Evolutionary conservation across 768 basidiomycete species (phyloP), one percentile per base, ranked within the genome.

Genomic region (Lyophyllum decastes): DNA sequence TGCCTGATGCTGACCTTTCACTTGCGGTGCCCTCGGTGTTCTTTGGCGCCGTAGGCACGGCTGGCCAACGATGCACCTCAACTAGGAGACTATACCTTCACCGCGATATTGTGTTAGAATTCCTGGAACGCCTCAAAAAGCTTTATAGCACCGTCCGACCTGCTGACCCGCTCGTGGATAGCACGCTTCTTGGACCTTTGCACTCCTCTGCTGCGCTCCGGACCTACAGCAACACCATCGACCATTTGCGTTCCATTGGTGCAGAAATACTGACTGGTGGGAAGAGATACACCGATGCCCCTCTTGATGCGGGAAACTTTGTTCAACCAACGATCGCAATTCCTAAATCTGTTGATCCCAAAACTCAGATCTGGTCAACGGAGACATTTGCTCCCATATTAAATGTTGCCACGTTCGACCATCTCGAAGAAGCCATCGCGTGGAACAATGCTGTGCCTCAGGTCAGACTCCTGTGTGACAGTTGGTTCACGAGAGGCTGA

Each of bases 371-470:
- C 49, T 94, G 92, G 92, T 82, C 78, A 57, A 87, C 82, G 49
- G 92, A 94, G 72, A 89, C 86, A 0, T 95, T 95, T 72, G 94
- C 91, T 26, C 93, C 94, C n/a, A 86, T 98, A 52, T 73, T 97
- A 57, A 90, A 90, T 62, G 92, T 90, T 26, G 88, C 87, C 16
- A 77, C 92, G 48, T 98, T 97, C 71, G 91, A 95, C 65, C 82
- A 91, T 62, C 76, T 95, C 11, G 90, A 92, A 61, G 79, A 94
- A 72, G 93, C 93, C 11, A 94, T 97, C 70, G 78, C 78, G 67
- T 93, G 89, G 88, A 95, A 96, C 71, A 96, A 96, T 71, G 82
- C 81, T 41, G 94, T 96, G 52, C 89, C 89, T 12, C 94, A 94
- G 74, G 83, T 82, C 66, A 53, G 58, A 67, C 54, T 54, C 25